Conservation (phyloP, 257 asterid genomes). For the Eucommia ulmoides region DNA sequence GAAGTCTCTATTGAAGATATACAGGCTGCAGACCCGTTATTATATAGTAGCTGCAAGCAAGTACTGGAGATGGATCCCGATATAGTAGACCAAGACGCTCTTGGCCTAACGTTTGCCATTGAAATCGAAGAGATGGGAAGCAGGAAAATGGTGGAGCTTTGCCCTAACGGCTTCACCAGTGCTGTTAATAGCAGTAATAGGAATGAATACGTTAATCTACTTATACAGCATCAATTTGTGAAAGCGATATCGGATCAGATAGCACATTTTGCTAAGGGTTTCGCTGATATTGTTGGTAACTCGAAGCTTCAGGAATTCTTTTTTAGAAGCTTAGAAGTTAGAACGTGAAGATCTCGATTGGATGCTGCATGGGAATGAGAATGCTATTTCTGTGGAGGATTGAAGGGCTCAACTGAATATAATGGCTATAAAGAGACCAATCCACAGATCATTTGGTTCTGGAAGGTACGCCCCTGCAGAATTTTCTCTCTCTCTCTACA, state of each 20-base stretch:
- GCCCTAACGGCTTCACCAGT: conserved; percentile 45
- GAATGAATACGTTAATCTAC: conserved; percentile 58
- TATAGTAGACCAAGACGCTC: conserved; percentile 70
- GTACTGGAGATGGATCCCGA: conserved; percentile 86
- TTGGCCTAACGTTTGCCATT: conserved; percentile 70
- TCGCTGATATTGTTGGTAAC: conserved; percentile 45
- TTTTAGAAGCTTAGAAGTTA: conserved; percentile 62
- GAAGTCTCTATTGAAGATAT: conserved; percentile 62
- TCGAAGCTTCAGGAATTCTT: conserved; percentile 33
- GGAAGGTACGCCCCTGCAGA: conserved; percentile 77
- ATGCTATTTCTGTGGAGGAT: conserved; percentile 68
- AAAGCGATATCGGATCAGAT: conserved; percentile 57
- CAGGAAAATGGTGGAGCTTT: conserved; percentile 66
- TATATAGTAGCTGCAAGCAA: conserved; percentile 86
- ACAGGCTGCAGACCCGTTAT: conserved; percentile 71
- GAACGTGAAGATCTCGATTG: conserved; percentile 68
- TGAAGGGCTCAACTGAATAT: conserved; percentile 89
- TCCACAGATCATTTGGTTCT: conserved; percentile 81
- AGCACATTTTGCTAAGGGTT: conserved; percentile 53
- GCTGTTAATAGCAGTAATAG: conserved; percentile 70
- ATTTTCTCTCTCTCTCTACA: too few species aligned
- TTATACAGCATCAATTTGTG: conserved; percentile 66
- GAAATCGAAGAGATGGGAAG: conserved; percentile 82
- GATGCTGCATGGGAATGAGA: conserved; percentile 82
- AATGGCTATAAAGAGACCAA: conserved; percentile 66